Evolutionary conservation across 805 yeast species (phyloP), one percentile per base, ranked within the genome.

Genomic region (Yarrowia hollandica): DNA sequence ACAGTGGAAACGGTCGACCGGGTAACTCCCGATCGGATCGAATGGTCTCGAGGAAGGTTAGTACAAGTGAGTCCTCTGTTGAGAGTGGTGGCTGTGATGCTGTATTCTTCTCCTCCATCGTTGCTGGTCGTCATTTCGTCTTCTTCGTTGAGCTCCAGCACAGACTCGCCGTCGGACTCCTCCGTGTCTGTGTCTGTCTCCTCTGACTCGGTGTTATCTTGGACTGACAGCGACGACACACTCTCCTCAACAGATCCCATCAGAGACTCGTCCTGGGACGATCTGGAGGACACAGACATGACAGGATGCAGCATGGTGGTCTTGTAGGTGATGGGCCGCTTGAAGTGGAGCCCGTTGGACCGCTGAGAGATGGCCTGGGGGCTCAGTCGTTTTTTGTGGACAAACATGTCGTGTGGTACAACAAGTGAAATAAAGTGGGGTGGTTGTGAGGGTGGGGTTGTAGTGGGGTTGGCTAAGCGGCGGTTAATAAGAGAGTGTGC

Each of bases 261-360:
- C 5, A 54, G 59, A n/a, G 26, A 23, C 18, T 37, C 52, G 3
- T 54, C 46, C 52, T 39, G 34, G 11, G 46, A 39, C 21, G 33
- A 28, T 39, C 50, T 25, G n/a, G 58, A 52, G 4, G 58, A 52
- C 12, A 37, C 33, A 3, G 48, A 37, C 18, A 52, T 35, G 23
- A 37, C 48, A 14, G 48, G 58, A n/a, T 23, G 31, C 26, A 37
- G 33, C 33, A 25, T 18, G 54, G 37, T 55, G 16, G 25, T 25
- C n/a, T 44, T 44, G 39, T 58, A 58, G 8, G 48, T 41, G 23
- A 41, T 7, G 6, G 28, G 52, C 10, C 55, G 54, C 14, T 54
- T 38, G 44, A 60, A 60, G 9, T 42, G 44, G 9, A 60, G 60
- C 18, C 62, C 62, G 34, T 60, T 60, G 7, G 62, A 60, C 14